Base-by-base conservation (phyloP, 768 basidiomycete genomes). In the Xerocomus spinulosus region DNA sequence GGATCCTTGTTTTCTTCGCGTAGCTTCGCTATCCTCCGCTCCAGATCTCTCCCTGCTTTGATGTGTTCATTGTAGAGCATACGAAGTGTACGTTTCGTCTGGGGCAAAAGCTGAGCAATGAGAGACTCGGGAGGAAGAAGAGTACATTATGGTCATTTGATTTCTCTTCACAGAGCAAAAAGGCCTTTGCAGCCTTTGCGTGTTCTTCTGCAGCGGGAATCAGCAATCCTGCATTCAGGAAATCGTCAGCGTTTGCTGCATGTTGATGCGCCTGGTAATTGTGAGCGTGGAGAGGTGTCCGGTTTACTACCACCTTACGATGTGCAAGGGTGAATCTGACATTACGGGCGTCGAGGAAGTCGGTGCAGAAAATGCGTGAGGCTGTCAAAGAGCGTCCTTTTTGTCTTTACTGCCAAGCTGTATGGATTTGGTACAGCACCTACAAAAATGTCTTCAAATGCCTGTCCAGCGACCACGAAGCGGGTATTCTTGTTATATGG, bases 1-100 rank as follows among this genome's bases (percentile, higher is more conserved):
- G 89, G 89, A 57, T 92, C 87, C 58, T 87, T 83, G 33, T 85
- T 84, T 50, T 92, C 87, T 53, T 82, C 80, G 36, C 75, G 78
- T 30, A 90, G 71, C 55, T 87, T 85, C 13, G 80, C 75, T 26
- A 92, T 82, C 58, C 73, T 81, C 42, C 86, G 71, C 55, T 86
- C 80, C 0, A 90, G 70, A 42, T 91, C 90, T 60, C 81, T 83
- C 9, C 70, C 80, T 1, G 82, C 77, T 60, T 83, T 90, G 52
- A 64, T 64, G 54, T 92, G 88, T 47, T 92, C 84, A 46, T 81
- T 82, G 67, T 83, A 77, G 10, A 92, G 71, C 76, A 88, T 81
- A 25, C 79, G 74, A 43, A 92, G 68, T 0, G 88, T 92, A 15
- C 85, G 77, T 63, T 85, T 90, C 23, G 87, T 81, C 89, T 92